Percentiles rank a stretch among this genome's conserved stretches.
These are phyloP conservation scores for Somion occarium DNA, from an alignment of 1,284 basidiomycete species.

Conservation along the genomic window DNA sequence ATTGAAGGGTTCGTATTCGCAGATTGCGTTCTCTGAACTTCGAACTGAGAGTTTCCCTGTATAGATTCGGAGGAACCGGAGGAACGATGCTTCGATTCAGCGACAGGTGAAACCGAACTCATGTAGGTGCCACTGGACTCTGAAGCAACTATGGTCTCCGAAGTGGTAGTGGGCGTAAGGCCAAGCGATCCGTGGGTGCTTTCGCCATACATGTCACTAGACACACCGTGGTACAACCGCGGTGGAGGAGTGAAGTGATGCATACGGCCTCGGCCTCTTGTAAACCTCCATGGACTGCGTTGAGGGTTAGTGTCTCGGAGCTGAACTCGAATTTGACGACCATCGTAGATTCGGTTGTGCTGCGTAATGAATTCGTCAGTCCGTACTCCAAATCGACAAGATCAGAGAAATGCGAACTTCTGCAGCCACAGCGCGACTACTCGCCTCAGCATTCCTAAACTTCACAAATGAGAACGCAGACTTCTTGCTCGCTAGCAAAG, in stretches of 20 bases:
- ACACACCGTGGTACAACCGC: neutral
- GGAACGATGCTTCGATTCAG: neutral
- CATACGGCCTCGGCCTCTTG: constrained; percentile 14
- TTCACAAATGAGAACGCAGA: constrained; percentile 73
- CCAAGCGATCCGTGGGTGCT: too few relatives aligned
- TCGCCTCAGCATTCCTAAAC: constrained; percentile 54
- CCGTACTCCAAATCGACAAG: neutral
- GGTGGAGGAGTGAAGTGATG: neutral
- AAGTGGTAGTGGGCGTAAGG: too few relatives aligned
- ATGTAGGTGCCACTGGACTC: too few relatives aligned
- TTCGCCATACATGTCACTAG: neutral
- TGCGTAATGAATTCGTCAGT: constrained; percentile 22
- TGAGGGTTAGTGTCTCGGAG: constrained; percentile 30
- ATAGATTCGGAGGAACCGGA: neutral
- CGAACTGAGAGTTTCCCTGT: neutral
- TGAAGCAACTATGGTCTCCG: too few relatives aligned
- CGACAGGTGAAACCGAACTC: neutral
- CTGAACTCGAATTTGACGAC: constrained; percentile 68
- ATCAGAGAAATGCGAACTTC: constrained; percentile 40
- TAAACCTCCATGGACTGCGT: constrained; percentile 19
- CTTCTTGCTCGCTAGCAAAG: constrained; percentile 45
- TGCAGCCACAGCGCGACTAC: constrained; percentile 53
- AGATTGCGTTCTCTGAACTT: neutral
- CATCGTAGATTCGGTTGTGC: constrained; percentile 65
- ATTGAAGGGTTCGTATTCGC: constrained; percentile 1